Evolutionary conservation across 139 green algal species (phyloP).

Genomic region (Eudorina sp.): DNA sequence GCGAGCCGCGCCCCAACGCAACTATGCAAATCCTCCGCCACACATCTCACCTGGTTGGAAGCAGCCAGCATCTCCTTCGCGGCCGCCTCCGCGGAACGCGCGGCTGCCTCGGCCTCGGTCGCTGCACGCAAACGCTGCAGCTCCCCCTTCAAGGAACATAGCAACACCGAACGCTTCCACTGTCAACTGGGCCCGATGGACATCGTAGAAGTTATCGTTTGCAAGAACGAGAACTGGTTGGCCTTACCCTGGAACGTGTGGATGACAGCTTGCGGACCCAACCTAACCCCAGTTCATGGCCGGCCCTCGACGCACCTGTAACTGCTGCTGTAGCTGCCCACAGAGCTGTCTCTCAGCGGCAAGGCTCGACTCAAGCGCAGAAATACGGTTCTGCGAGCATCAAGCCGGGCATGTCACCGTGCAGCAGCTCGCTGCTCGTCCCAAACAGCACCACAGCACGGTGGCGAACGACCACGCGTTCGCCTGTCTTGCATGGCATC

Average conservation of each 20-base stretch:
- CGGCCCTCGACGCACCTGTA: background rate
- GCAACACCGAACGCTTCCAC: too few relatives aligned
- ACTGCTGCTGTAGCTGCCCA: conserved; percentile 38
- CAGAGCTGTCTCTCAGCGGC: conserved; percentile 44
- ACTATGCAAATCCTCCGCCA: too few relatives aligned
- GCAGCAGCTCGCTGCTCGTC: too few relatives aligned
- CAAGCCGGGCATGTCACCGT: background rate
- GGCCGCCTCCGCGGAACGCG: conserved; percentile 41
- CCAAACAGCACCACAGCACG: too few relatives aligned
- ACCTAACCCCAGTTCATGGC: background rate
- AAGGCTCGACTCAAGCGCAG: conserved; percentile 26
- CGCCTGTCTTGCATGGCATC: too few relatives aligned
- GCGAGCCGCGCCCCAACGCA: too few relatives aligned
- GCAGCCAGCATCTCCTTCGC: conserved; percentile 16
- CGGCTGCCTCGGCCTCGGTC: conserved; percentile 44
- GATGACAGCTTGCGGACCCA: too few relatives aligned
- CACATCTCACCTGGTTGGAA: conserved; percentile 14
- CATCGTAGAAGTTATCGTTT: too few relatives aligned
- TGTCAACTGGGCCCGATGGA: too few relatives aligned
- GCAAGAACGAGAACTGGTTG: too few relatives aligned
- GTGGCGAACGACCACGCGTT: too few relatives aligned
- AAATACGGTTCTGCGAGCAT: background rate
- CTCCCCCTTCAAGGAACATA: conserved; percentile 53
- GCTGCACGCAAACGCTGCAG: conserved; percentile 24
- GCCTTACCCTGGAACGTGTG: too few relatives aligned